Evolutionary conservation across 1,284 basidiomycete species (phyloP), one percentile per base, ranked within the genome.

Genomic region (Irpex rosettiformis): DNA sequence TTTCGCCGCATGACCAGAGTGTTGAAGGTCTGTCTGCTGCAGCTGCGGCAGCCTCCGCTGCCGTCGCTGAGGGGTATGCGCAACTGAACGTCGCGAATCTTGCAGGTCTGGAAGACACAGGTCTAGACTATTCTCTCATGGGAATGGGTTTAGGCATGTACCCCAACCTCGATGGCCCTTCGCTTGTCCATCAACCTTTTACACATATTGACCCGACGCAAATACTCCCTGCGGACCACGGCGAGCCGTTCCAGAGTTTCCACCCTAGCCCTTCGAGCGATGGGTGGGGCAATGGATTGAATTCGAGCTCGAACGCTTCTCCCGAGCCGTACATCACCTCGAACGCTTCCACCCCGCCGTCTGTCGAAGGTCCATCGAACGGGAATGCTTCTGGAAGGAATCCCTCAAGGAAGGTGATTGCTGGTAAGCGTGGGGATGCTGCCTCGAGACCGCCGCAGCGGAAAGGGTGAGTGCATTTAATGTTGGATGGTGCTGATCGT

Each of bases 151-250:
- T 58, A 53, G 57, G 52, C 42, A 58, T 85, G 66, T 89, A 85
- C 67, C 74, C 82, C 25, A 73, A 74, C 57, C 69, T 85, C 60
- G 80, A 84, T 61, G 67, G 71, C 37, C 49, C 64, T 45, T 62
- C 72, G 3, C 64, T 75, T 52, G 49, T 55, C 56, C 59, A 64
- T 56, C 62, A 63, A 54, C 84, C 84, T 3, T 93, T 85, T 75
- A 94, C 92, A 29, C 89, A 93, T 71, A 89, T 96, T 61, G 91
- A 96, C 75, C 93, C 94, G 2, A 88, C 86, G 21, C 91, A 95
- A 72, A 89, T 94, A 52, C 75, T 94, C 56, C 80, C 85, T 7
- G 74, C 74, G 51, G 79, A 80, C 18, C 79, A 79, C 52, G 64
- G 72, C 47, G 78, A 77, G 27, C 70, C 75, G 10, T 79, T 77